These are phyloP conservation scores for Gossypium stocksii DNA, from an alignment of 345 rosid genomes.

Conservation along the genomic window DNA sequence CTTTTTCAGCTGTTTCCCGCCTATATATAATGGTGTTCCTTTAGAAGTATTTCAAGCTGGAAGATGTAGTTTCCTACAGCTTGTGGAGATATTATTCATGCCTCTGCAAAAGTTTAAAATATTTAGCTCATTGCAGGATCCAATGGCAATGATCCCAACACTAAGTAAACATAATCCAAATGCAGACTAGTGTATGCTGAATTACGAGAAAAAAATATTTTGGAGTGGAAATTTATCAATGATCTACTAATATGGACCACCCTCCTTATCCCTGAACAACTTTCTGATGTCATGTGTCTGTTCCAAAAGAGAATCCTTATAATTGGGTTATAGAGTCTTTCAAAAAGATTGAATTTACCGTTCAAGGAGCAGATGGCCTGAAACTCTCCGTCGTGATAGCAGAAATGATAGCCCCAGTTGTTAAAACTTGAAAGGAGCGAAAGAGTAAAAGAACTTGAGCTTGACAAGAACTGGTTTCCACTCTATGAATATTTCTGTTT, in stretches of 20 bases:
- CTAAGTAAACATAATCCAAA: no score
- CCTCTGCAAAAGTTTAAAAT: slow-evolving; percentile 38
- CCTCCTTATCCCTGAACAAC: slow-evolving; percentile 29
- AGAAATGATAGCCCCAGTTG: neutral
- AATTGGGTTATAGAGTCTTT: neutral
- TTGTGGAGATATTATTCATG: slow-evolving; percentile 60
- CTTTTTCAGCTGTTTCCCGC: slow-evolving; percentile 37
- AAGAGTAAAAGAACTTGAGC: slow-evolving; percentile 1
- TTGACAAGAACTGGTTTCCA: no score
- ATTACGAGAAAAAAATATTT: no score
- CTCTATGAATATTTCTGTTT: neutral
- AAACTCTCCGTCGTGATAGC: slow-evolving; percentile 30
- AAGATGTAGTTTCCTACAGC: slow-evolving; percentile 26
- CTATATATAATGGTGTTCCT: slow-evolving; percentile 36
- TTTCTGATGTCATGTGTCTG: slow-evolving; percentile 21
- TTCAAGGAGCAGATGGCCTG: slow-evolving; percentile 10
- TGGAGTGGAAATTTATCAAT: no score
- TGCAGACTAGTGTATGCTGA: no score
- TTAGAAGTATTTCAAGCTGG: neutral
- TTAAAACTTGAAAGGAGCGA: slow-evolving; percentile 11
- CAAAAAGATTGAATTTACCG: slow-evolving; percentile 14
- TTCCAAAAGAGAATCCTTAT: neutral
- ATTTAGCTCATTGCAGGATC: neutral
- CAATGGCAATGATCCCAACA: no score
- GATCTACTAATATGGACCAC: slow-evolving; percentile 28